A percentile compares a stretch with the other conserved stretches of the same genome.
Conservation (phyloP, 495 filamentous ascomycete species). For the Hyaloscypha variabilis region DNA sequence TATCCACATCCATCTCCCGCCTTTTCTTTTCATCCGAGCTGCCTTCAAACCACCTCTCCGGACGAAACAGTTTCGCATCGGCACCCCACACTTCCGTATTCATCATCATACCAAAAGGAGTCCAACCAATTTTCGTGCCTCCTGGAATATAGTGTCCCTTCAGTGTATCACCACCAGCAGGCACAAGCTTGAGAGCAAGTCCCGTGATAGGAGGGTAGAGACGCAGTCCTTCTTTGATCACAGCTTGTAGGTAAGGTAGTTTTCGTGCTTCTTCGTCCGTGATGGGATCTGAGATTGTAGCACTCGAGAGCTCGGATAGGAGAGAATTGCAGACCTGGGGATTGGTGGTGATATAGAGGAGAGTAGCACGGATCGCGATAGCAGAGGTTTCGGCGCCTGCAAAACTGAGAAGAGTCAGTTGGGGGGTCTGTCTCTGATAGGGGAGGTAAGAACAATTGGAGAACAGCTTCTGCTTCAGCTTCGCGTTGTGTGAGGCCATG, state of each 20-base stretch:
- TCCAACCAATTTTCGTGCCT: slow-evolving; percentile 51
- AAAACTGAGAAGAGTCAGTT: slow-evolving; percentile 43
- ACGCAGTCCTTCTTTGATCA: slow-evolving; percentile 53
- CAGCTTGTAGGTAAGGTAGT: slow-evolving; percentile 54
- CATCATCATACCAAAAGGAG: slow-evolving; percentile 32
- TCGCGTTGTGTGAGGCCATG: slow-evolving; percentile 41
- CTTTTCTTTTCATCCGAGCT: slow-evolving; percentile 32
- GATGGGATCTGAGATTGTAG: not conserved
- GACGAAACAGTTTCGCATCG: slow-evolving; percentile 52
- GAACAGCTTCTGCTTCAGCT: slow-evolving; percentile 42
- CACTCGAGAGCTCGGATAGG: slow-evolving; percentile 43
- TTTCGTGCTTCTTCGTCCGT: slow-evolving; percentile 39
- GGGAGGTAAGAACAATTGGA: slow-evolving; percentile 41
- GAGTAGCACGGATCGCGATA: slow-evolving; percentile 57
- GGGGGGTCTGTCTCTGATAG: not conserved
- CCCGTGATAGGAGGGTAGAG: slow-evolving; percentile 41
- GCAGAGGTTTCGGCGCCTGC: slow-evolving; percentile 63
- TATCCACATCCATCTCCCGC: slow-evolving; percentile 42
- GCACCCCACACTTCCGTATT: slow-evolving; percentile 48
- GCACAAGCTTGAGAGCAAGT: slow-evolving; percentile 46
- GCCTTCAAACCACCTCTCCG: slow-evolving; percentile 57
- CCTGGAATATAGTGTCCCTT: slow-evolving; percentile 52
- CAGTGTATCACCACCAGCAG: slow-evolving; percentile 50
- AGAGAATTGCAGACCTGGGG: slow-evolving; percentile 51
- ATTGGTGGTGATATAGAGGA: slow-evolving; percentile 54